phyloP scores from a whole-genome alignment of 2,329 filamentous ascomycete species.

The Aureobasidium subglaciale region DNA sequence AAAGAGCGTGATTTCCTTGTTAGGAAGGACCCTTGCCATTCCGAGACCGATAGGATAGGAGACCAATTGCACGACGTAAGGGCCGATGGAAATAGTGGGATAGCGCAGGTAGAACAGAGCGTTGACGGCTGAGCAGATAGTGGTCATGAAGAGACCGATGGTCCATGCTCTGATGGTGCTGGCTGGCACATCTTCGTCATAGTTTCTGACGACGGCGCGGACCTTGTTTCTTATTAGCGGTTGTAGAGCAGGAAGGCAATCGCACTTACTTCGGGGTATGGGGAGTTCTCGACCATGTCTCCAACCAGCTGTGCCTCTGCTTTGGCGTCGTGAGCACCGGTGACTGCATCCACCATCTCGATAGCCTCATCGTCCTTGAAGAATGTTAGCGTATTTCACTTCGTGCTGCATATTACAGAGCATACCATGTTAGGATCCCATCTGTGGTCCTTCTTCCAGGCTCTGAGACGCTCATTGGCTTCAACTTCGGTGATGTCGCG shows the following conservation, averaged over 20 bases:
- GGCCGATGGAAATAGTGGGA: conserved; percentile 80
- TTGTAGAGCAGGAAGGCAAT: not conserved
- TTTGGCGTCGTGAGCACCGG: conserved; percentile 48
- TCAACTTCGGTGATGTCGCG: conserved; percentile 21
- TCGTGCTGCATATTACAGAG: not conserved
- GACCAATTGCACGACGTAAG: conserved; percentile 76
- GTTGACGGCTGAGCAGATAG: conserved; percentile 56
- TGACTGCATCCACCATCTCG: conserved; percentile 53
- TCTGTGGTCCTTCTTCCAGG: conserved; percentile 54
- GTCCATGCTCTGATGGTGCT: conserved; percentile 60
- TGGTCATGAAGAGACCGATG: conserved; percentile 55
- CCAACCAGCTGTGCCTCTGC: conserved; percentile 52
- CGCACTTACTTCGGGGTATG: conserved; percentile 56
- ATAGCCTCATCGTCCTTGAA: conserved; percentile 49
- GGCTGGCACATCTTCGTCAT: conserved; percentile 56
- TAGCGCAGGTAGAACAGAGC: conserved; percentile 85
- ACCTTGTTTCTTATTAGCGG: conserved; percentile 17
- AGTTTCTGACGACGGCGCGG: conserved; percentile 57
- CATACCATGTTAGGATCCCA: conserved; percentile 53
- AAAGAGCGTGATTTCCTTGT: conserved; percentile 50
- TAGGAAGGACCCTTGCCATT: conserved; percentile 44
- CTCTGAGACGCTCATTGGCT: conserved; percentile 36
- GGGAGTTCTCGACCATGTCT: conserved; percentile 58
- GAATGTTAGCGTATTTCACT: conserved; percentile 22
- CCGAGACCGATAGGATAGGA: conserved; percentile 75